These are phyloP conservation scores for Ormosia semicastrata DNA, from an alignment of 306 rosid genomes.

Conservation along the genomic window DNA sequence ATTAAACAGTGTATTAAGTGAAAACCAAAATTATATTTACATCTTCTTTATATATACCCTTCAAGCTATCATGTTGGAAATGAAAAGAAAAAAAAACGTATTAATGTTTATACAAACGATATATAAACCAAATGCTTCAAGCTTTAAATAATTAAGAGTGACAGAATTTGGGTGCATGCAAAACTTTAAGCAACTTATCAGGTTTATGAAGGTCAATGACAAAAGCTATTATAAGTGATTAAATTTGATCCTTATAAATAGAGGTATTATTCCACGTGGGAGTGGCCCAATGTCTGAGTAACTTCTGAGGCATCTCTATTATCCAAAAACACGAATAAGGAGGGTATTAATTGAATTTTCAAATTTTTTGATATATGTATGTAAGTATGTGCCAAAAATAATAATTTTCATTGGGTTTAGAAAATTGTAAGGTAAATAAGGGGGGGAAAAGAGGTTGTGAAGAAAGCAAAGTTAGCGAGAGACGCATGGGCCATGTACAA, in stretches of 20 bases:
- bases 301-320: not conserved
- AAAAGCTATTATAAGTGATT: not conserved
- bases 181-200: too few species aligned
- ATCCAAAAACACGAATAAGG: conserved; percentile 13
- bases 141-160: not conserved
- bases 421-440: not conserved
- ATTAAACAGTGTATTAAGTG: not conserved
- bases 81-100: not conserved
- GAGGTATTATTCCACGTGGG: conserved; percentile 13
- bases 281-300: not conserved
- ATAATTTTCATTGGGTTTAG: not conserved
- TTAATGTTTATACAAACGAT: not conserved
- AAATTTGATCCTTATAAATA: not conserved
- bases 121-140: not conserved
- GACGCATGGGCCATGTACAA: conserved; percentile 52
- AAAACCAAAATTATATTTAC: not conserved
- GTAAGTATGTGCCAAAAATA: not conserved
- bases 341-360: not conserved
- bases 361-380: not conserved
- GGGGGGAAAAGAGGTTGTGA: not conserved
- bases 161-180: too few species aligned
- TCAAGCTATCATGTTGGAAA: not conserved
- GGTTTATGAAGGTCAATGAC: not conserved
- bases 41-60: not conserved
- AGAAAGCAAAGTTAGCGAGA: conserved; percentile 36